phyloP scores from a whole-genome alignment of 225 moss, liverwort and hornwort species.

The Bryum argenteum region DNA sequence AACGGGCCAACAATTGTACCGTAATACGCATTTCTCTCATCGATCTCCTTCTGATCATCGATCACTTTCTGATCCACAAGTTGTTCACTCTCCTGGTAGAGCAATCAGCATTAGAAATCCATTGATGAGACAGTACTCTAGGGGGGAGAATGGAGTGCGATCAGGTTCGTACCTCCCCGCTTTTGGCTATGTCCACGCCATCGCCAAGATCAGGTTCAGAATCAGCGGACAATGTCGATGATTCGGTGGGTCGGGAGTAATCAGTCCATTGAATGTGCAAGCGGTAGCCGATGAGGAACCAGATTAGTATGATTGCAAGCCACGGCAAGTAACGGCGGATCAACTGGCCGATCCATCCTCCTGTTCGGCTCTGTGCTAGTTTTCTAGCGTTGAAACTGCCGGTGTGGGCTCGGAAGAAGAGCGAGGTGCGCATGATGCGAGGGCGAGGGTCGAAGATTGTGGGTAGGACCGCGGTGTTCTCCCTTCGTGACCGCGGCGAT shows the following conservation, averaged over 20 bases:
- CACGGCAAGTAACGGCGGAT: slow-evolving; percentile 51
- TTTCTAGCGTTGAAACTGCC: slow-evolving; percentile 26
- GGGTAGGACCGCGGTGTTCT: slow-evolving; percentile 26
- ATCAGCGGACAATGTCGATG: no score
- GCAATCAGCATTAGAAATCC: not conserved
- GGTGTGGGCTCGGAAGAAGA: slow-evolving; percentile 1
- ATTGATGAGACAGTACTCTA: no score
- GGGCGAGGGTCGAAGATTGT: slow-evolving; percentile 19
- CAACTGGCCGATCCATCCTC: slow-evolving; percentile 14
- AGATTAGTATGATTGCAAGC: slow-evolving; percentile 53
- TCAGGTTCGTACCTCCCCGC: slow-evolving; percentile 1
- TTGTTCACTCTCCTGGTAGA: not conserved
- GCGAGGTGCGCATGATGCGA: slow-evolving; percentile 15
- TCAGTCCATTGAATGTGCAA: slow-evolving; percentile 57
- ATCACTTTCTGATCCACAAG: slow-evolving; percentile 7
- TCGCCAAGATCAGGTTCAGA: slow-evolving; percentile 11
- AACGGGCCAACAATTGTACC: slow-evolving; percentile 66
- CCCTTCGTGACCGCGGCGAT: slow-evolving; percentile 45
- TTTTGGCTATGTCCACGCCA: slow-evolving; percentile 15
- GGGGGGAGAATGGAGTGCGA: no score
- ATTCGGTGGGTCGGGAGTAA: not conserved
- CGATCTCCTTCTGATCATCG: not conserved
- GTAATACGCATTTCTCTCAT: slow-evolving; percentile 16
- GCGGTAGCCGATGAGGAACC: slow-evolving; percentile 57
- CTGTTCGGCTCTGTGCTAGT: slow-evolving; percentile 12